These are phyloP conservation scores for Metschnikowia reukaufii DNA, from an alignment of 805 yeast species.

Conservation along the genomic window DNA sequence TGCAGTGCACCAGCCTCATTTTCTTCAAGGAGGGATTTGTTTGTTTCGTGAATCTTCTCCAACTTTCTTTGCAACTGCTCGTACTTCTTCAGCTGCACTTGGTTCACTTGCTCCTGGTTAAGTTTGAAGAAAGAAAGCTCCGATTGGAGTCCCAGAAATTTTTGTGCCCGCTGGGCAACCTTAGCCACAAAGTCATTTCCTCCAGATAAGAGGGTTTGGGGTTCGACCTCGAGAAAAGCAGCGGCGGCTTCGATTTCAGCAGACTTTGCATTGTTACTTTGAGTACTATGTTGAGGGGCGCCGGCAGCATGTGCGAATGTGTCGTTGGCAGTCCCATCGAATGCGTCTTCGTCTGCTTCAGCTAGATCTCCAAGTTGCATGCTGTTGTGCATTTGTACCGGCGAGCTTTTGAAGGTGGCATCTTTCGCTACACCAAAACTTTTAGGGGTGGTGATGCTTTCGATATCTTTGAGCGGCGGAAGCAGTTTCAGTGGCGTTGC, in stretches of 20 bases:
- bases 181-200: conserved; percentile 20
- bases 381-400: conserved; percentile 18
- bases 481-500: conserved; percentile 43
- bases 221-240: conserved; percentile 29
- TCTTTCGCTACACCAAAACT: conserved; percentile 43
- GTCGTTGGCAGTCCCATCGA: conserved; percentile 19
- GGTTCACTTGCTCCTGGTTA: conserved; percentile 35
- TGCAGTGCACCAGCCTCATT: conserved; percentile 17
- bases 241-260: conserved; percentile 23
- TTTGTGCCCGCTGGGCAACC: conserved; percentile 27
- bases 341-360: conserved; percentile 19
- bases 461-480: conserved; percentile 45
- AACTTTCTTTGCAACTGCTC: conserved; percentile 23
- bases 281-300: conserved; percentile 1
- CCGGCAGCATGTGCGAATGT: conserved; percentile 16
- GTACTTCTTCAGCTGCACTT: conserved; percentile 26
- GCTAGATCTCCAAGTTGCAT: conserved; percentile 14
- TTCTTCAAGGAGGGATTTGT: conserved; percentile 20
- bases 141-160: conserved; percentile 30
- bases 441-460: conserved; percentile 41
- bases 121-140: conserved; percentile 34
- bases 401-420: conserved; percentile 23
- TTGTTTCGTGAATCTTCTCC: conserved; percentile 23
- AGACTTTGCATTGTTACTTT: conserved; percentile 9
- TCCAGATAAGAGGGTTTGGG: conserved; percentile 15